A percentile compares a stretch with the other conserved stretches of the same genome.
Conservation (phyloP, 192 early-diverging fungal species). For the Coemansia sp. region DNA sequence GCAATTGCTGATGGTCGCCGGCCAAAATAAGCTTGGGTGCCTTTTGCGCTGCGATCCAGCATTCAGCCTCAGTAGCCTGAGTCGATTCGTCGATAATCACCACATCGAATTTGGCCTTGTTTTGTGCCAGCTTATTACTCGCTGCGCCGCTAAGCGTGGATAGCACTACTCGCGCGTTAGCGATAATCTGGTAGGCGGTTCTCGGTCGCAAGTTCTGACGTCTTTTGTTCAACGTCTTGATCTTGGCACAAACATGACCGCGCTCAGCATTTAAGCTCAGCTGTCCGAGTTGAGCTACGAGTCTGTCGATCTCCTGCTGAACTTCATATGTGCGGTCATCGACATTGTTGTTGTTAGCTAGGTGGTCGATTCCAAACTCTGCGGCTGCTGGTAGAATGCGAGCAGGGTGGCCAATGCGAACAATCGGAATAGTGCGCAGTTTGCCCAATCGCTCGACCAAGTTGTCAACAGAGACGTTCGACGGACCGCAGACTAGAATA, state of each 20-base stretch:
- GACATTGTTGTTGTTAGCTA: background rate
- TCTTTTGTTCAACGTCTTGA: constrained; percentile 66
- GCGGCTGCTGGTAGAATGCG: constrained; percentile 71
- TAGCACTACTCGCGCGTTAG: constrained; percentile 67
- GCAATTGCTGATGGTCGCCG: constrained; percentile 87
- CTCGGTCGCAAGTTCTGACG: constrained; percentile 28
- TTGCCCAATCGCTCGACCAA: constrained; percentile 75
- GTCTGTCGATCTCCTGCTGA: background rate
- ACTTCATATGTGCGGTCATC: background rate
- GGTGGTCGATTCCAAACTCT: constrained; percentile 61
- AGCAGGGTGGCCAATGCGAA: constrained; percentile 84
- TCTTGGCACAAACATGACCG: constrained; percentile 47
- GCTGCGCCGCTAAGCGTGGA: constrained; percentile 77
- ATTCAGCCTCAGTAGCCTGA: constrained; percentile 82
- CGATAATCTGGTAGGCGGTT: constrained; percentile 58
- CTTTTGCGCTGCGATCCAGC: constrained; percentile 83
- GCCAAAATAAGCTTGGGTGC: constrained; percentile 76
- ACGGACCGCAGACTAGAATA: constrained; percentile 86
- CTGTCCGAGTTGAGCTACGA: background rate
- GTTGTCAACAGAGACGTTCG: constrained; percentile 89
- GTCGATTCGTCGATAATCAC: constrained; percentile 89
- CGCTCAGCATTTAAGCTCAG: background rate
- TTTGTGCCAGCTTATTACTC: constrained; percentile 18
- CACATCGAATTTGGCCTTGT: constrained; percentile 71
- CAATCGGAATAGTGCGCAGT: constrained; percentile 61